A percentile compares a stretch with the other conserved stretches of the same genome.
Evolutionary conservation across 768 basidiomycete species (phyloP).

Genomic region (Tulasnella sp.): DNA sequence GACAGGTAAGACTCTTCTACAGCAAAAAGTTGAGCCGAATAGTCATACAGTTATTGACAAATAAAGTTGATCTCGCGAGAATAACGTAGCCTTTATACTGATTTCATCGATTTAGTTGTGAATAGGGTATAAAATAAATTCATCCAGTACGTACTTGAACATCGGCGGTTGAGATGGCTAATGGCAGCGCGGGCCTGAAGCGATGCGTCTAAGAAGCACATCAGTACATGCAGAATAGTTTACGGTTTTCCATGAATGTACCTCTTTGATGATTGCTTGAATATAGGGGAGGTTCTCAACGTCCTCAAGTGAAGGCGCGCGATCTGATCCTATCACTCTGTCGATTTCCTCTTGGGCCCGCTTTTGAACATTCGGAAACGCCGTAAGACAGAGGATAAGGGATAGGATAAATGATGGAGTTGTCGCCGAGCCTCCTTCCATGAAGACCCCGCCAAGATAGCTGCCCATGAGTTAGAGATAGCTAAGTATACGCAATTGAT

Average conservation of each 20-base stretch:
- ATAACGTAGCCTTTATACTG: slow-evolving; percentile 19
- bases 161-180: too few relatives aligned
- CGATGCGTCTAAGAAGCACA: too few relatives aligned
- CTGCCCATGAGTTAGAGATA: too few relatives aligned
- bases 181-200: slow-evolving; percentile 14
- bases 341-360: slow-evolving; percentile 23
- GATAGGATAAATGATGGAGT: too few relatives aligned
- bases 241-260: too few relatives aligned
- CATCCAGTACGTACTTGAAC: too few relatives aligned
- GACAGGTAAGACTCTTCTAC: too few relatives aligned
- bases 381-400: too few relatives aligned
- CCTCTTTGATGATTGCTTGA: slow-evolving; percentile 27
- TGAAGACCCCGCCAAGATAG: too few relatives aligned
- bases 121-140: slow-evolving; percentile 9
- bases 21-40: neutral
- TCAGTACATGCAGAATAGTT: neutral
- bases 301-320: slow-evolving; percentile 18
- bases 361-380: slow-evolving; percentile 21
- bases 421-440: too few relatives aligned
- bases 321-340: slow-evolving; percentile 19
- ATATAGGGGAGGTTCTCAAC: slow-evolving; percentile 24
- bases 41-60: slow-evolving; percentile 23
- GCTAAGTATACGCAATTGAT: too few relatives aligned
- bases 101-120: slow-evolving; percentile 15
- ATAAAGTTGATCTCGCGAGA: slow-evolving; percentile 22